These are phyloP conservation scores for Talaromyces verruculosus DNA, from an alignment of 2,329 filamentous ascomycete genomes.

Conservation along the genomic window DNA sequence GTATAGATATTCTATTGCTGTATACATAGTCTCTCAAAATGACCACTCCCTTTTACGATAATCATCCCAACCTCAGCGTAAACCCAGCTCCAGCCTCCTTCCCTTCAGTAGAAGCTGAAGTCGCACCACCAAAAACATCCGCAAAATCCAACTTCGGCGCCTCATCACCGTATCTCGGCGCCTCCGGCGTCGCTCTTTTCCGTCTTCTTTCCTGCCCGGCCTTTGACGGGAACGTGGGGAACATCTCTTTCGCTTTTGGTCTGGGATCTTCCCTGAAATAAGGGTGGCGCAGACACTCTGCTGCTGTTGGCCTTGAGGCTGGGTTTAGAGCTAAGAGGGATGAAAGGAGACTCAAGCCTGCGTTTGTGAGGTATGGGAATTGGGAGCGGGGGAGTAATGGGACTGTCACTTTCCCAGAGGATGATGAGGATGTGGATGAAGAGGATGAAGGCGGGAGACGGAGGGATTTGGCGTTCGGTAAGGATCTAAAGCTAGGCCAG, in stretches of 20 bases:
- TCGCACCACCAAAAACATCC: conserved; percentile 66
- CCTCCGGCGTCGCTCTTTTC: conserved; percentile 72
- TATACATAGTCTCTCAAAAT: background rate
- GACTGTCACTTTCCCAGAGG: conserved; percentile 19
- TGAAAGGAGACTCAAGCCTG: conserved; percentile 69
- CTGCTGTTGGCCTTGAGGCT: conserved; percentile 65
- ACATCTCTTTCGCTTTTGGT: conserved; percentile 87
- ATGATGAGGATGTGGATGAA: conserved; percentile 40
- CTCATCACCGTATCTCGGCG: conserved; percentile 74
- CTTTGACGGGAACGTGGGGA: conserved; percentile 95
- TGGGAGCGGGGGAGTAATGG: conserved; percentile 65
- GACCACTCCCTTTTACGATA: background rate
- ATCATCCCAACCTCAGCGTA: conserved; percentile 58
- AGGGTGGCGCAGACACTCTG: conserved; percentile 71
- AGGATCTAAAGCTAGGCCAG: conserved; percentile 83
- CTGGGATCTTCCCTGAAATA: conserved; percentile 90
- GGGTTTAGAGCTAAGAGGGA: conserved; percentile 75
- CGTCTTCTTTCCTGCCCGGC: conserved; percentile 84
- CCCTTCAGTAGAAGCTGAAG: conserved; percentile 53
- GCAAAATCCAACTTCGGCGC: conserved; percentile 65
- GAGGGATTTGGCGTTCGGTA: conserved; percentile 82
- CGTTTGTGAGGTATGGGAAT: conserved; percentile 77
- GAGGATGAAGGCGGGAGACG: conserved; percentile 57
- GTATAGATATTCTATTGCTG: conserved; percentile 6
- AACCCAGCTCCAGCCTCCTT: conserved; percentile 61